Percentiles rank a stretch among this genome's conserved stretches.
phyloP scores from a whole-genome alignment of 2,329 filamentous ascomycete species.

The Fusarium xylarioides region DNA sequence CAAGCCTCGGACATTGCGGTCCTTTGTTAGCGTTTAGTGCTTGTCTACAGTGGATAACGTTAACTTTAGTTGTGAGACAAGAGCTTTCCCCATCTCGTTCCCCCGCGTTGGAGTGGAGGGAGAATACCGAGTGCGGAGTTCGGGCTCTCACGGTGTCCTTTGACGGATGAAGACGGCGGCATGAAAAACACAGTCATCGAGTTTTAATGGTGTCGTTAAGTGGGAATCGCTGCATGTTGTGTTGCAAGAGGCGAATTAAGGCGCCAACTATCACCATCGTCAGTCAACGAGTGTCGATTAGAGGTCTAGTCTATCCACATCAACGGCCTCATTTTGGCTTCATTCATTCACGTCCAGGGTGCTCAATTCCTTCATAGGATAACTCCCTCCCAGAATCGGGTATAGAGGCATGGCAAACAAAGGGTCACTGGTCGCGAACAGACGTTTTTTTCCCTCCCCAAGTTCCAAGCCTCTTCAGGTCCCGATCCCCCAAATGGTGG shows the following conservation, averaged over 20 bases:
- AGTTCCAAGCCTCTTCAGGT: too few relatives aligned
- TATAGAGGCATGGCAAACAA: conserved; percentile 7
- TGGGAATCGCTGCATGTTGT: not conserved
- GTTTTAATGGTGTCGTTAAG: not conserved
- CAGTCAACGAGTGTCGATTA: not conserved
- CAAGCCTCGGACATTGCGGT: conserved; percentile 4
- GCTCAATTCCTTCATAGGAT: conserved; percentile 24
- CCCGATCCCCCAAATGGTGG: conserved; percentile 2
- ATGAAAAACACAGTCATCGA: not conserved
- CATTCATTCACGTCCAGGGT: conserved; percentile 36
- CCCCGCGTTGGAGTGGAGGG: conserved; percentile 12
- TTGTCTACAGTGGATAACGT: conserved; percentile 5
- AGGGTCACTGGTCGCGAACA: not conserved
- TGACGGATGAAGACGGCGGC: conserved; percentile 22
- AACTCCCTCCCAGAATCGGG: conserved; percentile 29
- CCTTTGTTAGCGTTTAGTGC: not conserved
- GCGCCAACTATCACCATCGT: not conserved
- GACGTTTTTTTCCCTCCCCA: too few relatives aligned
- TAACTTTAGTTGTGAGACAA: conserved; percentile 5
- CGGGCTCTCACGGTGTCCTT: conserved; percentile 16
- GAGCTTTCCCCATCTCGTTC: conserved; percentile 17
- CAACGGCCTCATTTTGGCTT: conserved; percentile 14
- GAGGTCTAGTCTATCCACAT: conserved; percentile 1
- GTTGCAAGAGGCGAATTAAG: conserved; percentile 29
- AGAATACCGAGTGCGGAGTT: conserved; percentile 26